Evolutionary conservation across 306 rosid genomes (phyloP), one percentile per base, ranked within the genome.

Genomic region (Malus domestica): DNA sequence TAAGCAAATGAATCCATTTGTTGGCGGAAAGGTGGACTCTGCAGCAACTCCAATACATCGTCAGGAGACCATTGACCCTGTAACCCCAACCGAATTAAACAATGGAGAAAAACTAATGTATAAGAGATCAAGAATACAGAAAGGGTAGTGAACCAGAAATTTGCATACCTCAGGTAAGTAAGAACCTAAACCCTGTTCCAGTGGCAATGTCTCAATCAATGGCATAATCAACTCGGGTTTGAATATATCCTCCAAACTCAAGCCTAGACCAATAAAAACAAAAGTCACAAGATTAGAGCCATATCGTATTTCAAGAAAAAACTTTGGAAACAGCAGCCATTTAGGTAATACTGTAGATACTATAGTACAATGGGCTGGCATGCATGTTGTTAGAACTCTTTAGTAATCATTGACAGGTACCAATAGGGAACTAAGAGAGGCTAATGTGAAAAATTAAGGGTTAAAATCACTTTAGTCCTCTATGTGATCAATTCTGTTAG

Each of bases 1-100:
- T 94, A 90, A 78, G 97, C 89, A 84, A 94, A 94, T 49, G 98
- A 94, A 80, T 92, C 93, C 76, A 90, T 90, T 90, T 94, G 97
- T 84, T 92, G 96, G 62, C 98, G 96, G 82, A 94, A 94, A 57
- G 97, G 96, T 12, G 95, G 93, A 80, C 98, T 94, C 84, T 92
- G 98, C 65, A 94, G 82, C 89, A 94, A 85, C 80, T 94, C 98
- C 80, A 87, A 82, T 84, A 94, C 76, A 75, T 90, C 97, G 84
- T 94, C 93, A 0, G 93, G 88, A 67, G 97, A 87, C 95, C 95
- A 90, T 64, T 83, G 88, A 83, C 97, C 98, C 98, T 94, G 79
- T 40, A 69, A 65, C 35, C 49, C 25, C 42, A 74, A 74, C 19
- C 42, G 12, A 55, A 80, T 80, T 73, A 75, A 68, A 38, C 52